Evolutionary conservation across 2,329 filamentous ascomycete species (phyloP).

Genomic region (Achaetomium macrosporum): DNA sequence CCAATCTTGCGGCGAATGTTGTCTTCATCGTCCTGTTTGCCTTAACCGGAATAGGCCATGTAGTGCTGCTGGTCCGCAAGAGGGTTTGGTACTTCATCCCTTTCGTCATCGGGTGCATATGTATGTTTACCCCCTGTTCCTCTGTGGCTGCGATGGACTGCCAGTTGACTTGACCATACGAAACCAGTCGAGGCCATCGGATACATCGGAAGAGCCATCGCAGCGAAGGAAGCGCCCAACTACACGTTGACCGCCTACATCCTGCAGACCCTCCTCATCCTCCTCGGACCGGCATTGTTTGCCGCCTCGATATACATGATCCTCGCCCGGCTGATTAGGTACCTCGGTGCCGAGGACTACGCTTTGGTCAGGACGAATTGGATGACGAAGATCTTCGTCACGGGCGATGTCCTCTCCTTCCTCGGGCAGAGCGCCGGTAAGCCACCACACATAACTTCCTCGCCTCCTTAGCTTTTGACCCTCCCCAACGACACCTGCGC

Average conservation of each 20-base stretch:
- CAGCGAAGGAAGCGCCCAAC: constrained; percentile 35
- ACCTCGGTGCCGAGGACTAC: constrained; percentile 35
- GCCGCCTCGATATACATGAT: constrained; percentile 44
- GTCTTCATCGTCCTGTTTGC: constrained; percentile 38
- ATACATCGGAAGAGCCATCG: constrained; percentile 44
- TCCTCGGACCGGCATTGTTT: constrained; percentile 38
- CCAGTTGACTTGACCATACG: background rate
- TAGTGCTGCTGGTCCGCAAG: constrained; percentile 32
- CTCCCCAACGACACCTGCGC: background rate
- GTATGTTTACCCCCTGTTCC: constrained; percentile 29
- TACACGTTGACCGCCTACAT: constrained; percentile 35
- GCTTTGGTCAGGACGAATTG: constrained; percentile 38
- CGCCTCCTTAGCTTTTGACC: background rate
- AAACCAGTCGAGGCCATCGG: constrained; percentile 47
- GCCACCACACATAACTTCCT: background rate
- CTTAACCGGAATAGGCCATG: constrained; percentile 33
- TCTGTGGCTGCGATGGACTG: background rate
- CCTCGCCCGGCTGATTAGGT: constrained; percentile 35
- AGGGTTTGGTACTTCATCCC: constrained; percentile 47
- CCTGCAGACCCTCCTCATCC: constrained; percentile 36
- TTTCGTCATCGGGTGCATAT: constrained; percentile 46
- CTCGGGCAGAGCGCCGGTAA: constrained; percentile 39
- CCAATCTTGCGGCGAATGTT: constrained; percentile 36
- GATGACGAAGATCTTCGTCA: constrained; percentile 47
- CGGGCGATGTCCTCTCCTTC: constrained; percentile 44